phyloP scores from a whole-genome alignment of 2,329 filamentous ascomycete species.

The Sordariomycetes sp. region DNA sequence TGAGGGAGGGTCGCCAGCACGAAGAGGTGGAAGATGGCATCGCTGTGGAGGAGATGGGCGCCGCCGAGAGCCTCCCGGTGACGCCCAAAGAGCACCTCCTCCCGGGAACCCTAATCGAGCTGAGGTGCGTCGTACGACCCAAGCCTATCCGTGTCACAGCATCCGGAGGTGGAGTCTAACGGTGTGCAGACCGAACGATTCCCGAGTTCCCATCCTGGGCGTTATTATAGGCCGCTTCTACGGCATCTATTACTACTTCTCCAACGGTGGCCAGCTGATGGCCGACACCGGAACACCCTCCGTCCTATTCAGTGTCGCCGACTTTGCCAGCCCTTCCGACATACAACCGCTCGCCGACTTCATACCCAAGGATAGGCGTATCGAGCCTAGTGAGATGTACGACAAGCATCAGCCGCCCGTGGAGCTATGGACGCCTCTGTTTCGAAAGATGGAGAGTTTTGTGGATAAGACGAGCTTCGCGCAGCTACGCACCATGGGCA shows the following conservation, averaged over 20 bases:
- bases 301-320: constrained; percentile 34
- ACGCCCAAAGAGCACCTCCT: not conserved
- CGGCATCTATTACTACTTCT: constrained; percentile 42
- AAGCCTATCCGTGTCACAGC: not conserved
- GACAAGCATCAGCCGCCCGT: constrained; percentile 30
- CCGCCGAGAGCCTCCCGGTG: not conserved
- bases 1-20: constrained; percentile 1
- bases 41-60: not conserved
- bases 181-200: constrained; percentile 19
- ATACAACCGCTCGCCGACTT: constrained; percentile 21
- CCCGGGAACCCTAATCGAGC: constrained; percentile 7
- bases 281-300: constrained; percentile 29
- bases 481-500: constrained; percentile 35
- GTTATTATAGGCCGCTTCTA: constrained; percentile 42
- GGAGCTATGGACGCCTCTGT: constrained; percentile 27
- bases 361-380: constrained; percentile 8
- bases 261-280: constrained; percentile 37
- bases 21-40: not conserved
- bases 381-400: constrained; percentile 1
- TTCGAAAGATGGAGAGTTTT: constrained; percentile 38
- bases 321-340: constrained; percentile 30
- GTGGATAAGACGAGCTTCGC: constrained; percentile 26
- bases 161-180: not conserved
- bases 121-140: not conserved
- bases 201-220: constrained; percentile 35